Evolutionary conservation across 73 alveolate genomes (phyloP), one percentile per base, ranked within the genome.

Genomic region (Paramecium tetraurelia): DNA sequence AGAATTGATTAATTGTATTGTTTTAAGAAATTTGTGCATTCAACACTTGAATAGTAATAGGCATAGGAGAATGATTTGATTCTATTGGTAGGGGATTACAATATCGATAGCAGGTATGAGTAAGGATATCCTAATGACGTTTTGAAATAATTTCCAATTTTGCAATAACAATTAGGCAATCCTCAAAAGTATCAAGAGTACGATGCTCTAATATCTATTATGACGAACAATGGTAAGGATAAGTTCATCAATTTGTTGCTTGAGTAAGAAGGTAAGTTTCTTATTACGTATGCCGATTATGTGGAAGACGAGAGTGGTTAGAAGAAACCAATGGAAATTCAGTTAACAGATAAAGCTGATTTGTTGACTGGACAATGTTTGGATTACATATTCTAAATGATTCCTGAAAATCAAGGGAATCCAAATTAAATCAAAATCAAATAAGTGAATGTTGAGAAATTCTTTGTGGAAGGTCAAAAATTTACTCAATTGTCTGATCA

Each of bases 401-500:
- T 94, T 20, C 96, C 97, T 46, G 95, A 93, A 40, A 85, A 93
- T 59, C 24, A 58, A 10, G 38, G 29, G 36, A 89, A 48, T 44
- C 72, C 95, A 38, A 96, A 70, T 38, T 70, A 83, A 50, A 50
- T 71, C 31, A 48, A 27, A 83, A 95, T 44, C 69, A 92, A 48
- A 83, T 88, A 83, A 77, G 92, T 69, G 68, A 94, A 69, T 70
- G 98, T 97, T 24, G 98, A 96, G 86, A 93, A 96, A 72, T 97
- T 97, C 92, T 95, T 96, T 46, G 93, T 96, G 5, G 92, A 96
- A 94, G 96, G 95, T 36, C 31, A 72, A 24, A 94, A 95, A 21
- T 95, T 96, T 75, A 97, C 97, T 16, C 93, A 96, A 87, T 92
- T 97, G 43, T 93, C 98, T 85, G 99, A 97, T 94, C 99, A 97